Base-by-base conservation (phyloP, 1,284 basidiomycete genomes). In the Ustilago esculenta region DNA sequence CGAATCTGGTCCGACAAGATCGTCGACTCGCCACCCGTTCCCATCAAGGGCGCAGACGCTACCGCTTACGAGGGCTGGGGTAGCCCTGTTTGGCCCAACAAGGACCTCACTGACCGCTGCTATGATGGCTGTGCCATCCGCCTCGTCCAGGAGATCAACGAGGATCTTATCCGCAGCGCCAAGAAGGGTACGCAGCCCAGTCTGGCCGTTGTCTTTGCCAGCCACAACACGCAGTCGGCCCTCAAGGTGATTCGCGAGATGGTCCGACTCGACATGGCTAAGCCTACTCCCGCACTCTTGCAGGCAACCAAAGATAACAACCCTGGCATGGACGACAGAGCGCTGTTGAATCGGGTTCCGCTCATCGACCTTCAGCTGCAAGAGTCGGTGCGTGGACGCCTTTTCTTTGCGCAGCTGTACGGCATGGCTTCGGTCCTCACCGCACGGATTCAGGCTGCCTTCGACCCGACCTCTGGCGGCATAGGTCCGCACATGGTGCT, bases 331-430 rank as follows among this genome's bases (percentile, higher is more conserved):
- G 30, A 59, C 20, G 7, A 43, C 2, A 9, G 27, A 12, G 33
- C 33, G 17, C 33, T 65, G 17, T 41, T 61, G 20, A 32, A 64
- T 23, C 52, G 42, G 20, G 51, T 66, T 20, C 54, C 70, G 14
- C 64, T 73, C 1, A 51, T 65, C 34, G 48, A 71, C 12, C 35
- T 75, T 25, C 44, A 66, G 46, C 76, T 90, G 25, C 76, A 82
- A 20, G 85, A 86, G n/a, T 85, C 84, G n/a, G 86, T 88, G 2
- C 84, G 86, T 9, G 89, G 90, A 73, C 84, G 90, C 60, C 83
- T 94, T 30, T 85, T 88, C 30, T 85, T 95, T 66, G 92, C 88
- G 2, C 93, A 96, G 83, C 83, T 96, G 17, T 93, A 90, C 75
- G 93, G 92, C 89, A 73, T 54, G 87, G 84, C 55, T 20, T 92